Base-by-base conservation (phyloP, 257 asterid genomes). In the Coffea canephora region DNA sequence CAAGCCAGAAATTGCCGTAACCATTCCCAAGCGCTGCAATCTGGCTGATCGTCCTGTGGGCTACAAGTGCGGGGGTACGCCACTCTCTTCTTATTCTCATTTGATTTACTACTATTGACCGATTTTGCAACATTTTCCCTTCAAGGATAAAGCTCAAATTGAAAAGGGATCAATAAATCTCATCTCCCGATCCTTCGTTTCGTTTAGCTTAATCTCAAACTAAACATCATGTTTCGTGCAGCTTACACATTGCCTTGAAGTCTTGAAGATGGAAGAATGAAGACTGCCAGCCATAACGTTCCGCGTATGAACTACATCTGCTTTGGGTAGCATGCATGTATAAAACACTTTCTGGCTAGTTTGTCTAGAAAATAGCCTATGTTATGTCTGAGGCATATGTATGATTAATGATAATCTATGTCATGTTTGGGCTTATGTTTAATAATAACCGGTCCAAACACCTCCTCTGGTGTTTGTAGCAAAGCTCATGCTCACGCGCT, bases 11-110 rank as follows among this genome's bases (percentile, higher is more conserved):
- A 69, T 89, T 11, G 92, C 98, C 34, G 23, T 94, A 3, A 85
- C 93, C 49, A 91, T 91, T 41, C 94, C 97, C 75, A 90, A 91
- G 59, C 88, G 98, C 10, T 94, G 95, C 85, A 87, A 92, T 85
- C 71, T 92, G 27, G 88, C 83, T 55, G 85, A 90, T 74, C 92
- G 97, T 84, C 97, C 95, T 0, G 67, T 92, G 0, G 97, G 98
- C 46, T 89, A 85, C 87, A 92, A 94, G 79, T 94, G 97, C 83
- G 98, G 95, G 70, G 81, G 97, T 88, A 31, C 45, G 87, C 54
- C 3, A 64, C 64, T 14, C 39, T 67, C 15, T 27, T 21, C 64
- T 72, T 27, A 6, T 45, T 10, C 19, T 62, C 49, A 8, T 55
- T 69, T 16, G 16, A 21, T n/a, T 8, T 13, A 23, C n/a, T 8